Evolutionary conservation across 805 yeast genomes (phyloP), one percentile per base, ranked within the genome.

Genomic region (Pichia scutulata): DNA sequence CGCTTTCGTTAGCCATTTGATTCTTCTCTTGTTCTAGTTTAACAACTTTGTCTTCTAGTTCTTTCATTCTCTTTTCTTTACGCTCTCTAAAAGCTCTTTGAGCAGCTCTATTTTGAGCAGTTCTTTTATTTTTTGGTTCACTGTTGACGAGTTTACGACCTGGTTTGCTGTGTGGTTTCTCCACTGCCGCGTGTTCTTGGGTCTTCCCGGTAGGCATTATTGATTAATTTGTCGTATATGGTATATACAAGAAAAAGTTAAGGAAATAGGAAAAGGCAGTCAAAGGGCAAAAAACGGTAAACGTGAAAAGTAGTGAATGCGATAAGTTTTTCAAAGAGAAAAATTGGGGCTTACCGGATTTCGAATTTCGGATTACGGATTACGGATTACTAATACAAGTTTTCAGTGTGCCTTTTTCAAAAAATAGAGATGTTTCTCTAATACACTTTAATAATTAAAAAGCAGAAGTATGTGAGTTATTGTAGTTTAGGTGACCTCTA

Each of bases 91-190:
- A 92, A 7, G 98, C 98, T 49, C 98, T 75, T 69, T 93, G 99
- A n/a, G 98, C 98, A 3, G 97, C 97, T 60, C 98, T 77, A 67
- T 93, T 92, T 70, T 93, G 98, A 2, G 97, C 97, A 16, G 96
- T 89, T 59, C 99, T 75, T 73, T 88, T 92, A 60, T 81, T 82
- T 63, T 85, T 89, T 58, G 89, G 95, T 19, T 78, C 76, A 9
- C 84, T 80, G 16, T 72, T 76, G 47, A 85, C 71, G 0, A 88
- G 90, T 70, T 87, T 89, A 52, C 96, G 76, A 2, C 96, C 97
- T 0, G 93, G 89, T 61, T 82, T 84, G 44, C 60, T 39, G 33
- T 42, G 41, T 42, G 50, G 50, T 16, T 46, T 47, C 26, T 47
- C 53, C 13, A 47, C 48, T 26, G 53, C 49, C 3, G 47, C 50